phyloP scores from a whole-genome alignment of 345 rosid species.

The Eucalyptus camaldulensis region DNA sequence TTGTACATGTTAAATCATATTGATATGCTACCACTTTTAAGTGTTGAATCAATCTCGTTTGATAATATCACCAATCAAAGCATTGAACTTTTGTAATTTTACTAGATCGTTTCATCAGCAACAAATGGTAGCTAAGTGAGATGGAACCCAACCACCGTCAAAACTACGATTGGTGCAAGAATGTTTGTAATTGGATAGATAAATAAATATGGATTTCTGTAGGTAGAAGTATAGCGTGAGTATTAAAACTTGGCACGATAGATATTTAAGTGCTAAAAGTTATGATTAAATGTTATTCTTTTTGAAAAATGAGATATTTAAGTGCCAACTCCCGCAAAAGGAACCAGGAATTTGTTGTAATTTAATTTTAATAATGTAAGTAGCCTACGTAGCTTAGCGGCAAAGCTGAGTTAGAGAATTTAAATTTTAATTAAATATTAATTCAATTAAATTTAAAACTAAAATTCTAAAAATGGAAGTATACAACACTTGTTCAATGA shows the following conservation, averaged over 20 bases:
- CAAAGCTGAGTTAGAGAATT: no score
- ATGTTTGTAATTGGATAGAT: neutral
- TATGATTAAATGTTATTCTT: no score
- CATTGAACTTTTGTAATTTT: neutral
- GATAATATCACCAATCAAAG: neutral
- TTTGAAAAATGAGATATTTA: no score
- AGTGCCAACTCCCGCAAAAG: accelerated
- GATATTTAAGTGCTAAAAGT: no score
- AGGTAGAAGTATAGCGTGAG: accelerated
- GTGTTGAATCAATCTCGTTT: neutral
- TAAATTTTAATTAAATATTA: no score
- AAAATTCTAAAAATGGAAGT: accelerated
- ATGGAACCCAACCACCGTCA: neutral
- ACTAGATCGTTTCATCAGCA: neutral
- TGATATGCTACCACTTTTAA: neutral
- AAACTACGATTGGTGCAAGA: neutral
- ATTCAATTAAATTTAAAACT: no score
- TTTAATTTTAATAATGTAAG: no score
- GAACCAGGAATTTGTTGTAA: accelerated
- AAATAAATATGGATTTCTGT: neutral
- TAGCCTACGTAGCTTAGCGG: no score
- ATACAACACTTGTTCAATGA: no score
- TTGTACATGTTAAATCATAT: neutral
- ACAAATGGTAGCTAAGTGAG: neutral
- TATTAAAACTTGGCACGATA: accelerated